A percentile compares a stretch with the other conserved stretches of the same genome.
phyloP scores from a whole-genome alignment of 75 land plant species.

The Pseudotsuga menziesii region DNA sequence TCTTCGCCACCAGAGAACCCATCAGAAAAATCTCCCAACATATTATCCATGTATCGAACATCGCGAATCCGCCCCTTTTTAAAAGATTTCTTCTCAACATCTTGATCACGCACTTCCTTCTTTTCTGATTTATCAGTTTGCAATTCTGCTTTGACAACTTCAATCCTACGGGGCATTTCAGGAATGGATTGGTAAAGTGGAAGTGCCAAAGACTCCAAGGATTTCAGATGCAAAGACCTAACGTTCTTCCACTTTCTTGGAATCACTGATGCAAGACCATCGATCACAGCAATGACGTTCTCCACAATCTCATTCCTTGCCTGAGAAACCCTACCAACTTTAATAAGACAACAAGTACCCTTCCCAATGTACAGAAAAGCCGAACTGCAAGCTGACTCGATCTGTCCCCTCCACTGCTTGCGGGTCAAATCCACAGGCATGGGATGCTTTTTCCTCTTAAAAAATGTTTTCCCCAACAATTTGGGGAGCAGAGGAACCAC shows the following conservation, averaged over 20 bases:
- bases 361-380: slow-evolving; percentile 50
- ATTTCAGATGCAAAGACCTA: slow-evolving; percentile 60
- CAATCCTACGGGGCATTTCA: slow-evolving; percentile 25
- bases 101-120: not conserved
- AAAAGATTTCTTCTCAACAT: not conserved
- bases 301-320: slow-evolving; percentile 45
- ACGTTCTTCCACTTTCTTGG: slow-evolving; percentile 73
- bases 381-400: slow-evolving; percentile 42
- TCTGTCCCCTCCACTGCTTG: slow-evolving; percentile 60
- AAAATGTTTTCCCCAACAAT: slow-evolving; percentile 65
- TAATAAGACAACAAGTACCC: slow-evolving; percentile 70
- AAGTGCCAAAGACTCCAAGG: slow-evolving; percentile 61
- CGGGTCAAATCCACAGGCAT: slow-evolving; percentile 58
- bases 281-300: slow-evolving; percentile 55
- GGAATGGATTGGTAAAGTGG: slow-evolving; percentile 69
- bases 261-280: slow-evolving; percentile 44
- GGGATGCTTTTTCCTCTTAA: slow-evolving; percentile 80
- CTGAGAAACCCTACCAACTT: slow-evolving; percentile 55
- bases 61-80: slow-evolving; percentile 39
- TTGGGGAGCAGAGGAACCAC: slow-evolving; percentile 51
- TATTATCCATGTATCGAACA: slow-evolving; percentile 32
- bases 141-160: not conserved
- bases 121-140: slow-evolving; percentile 4
- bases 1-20: too few species aligned
- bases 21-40: slow-evolving; percentile 3